Percentiles rank a stretch among this genome's conserved stretches.
Evolutionary conservation across 164 flowering plant species (phyloP).

Genomic region (Vitis cinerea): DNA sequence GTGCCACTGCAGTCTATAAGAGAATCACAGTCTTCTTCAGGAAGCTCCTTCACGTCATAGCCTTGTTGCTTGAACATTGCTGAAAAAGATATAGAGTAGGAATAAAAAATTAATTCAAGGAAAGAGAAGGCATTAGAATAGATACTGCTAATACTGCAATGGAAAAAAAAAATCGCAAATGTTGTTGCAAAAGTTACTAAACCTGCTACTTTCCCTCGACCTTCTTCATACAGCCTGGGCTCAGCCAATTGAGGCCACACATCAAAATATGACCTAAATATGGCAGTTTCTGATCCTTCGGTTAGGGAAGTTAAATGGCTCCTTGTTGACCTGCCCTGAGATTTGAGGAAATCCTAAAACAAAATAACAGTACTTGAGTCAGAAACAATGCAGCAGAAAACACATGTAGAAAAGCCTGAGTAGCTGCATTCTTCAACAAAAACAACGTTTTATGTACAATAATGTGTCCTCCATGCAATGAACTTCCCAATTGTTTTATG

Average conservation of each 20-base stretch:
- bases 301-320: conserved; percentile 45
- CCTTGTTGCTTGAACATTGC: conserved; percentile 77
- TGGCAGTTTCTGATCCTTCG: conserved; percentile 64
- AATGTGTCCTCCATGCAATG: neutral
- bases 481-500: neutral
- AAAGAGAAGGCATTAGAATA: too few relatives aligned
- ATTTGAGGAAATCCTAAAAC: conserved; percentile 49
- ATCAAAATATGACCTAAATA: conserved; percentile 52
- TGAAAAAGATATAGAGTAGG: conserved; percentile 16
- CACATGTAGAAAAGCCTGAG: neutral
- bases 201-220: conserved; percentile 91
- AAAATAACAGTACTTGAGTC: conserved; percentile 4
- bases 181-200: conserved; percentile 11
- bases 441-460: neutral
- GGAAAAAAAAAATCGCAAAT: too few relatives aligned
- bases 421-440: neutral
- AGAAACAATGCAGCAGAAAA: conserved; percentile 5
- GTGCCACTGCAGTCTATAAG: conserved; percentile 49
- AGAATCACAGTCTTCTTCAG: conserved; percentile 44
- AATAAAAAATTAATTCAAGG: neutral
- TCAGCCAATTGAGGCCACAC: conserved; percentile 56
- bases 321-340: conserved; percentile 48
- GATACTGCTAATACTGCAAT: neutral
- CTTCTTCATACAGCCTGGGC: conserved; percentile 54
- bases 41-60: conserved; percentile 65